These are phyloP conservation scores for Cyclotella atomus DNA, from an alignment of 108 stramenopile genomes.

Conservation along the genomic window DNA sequence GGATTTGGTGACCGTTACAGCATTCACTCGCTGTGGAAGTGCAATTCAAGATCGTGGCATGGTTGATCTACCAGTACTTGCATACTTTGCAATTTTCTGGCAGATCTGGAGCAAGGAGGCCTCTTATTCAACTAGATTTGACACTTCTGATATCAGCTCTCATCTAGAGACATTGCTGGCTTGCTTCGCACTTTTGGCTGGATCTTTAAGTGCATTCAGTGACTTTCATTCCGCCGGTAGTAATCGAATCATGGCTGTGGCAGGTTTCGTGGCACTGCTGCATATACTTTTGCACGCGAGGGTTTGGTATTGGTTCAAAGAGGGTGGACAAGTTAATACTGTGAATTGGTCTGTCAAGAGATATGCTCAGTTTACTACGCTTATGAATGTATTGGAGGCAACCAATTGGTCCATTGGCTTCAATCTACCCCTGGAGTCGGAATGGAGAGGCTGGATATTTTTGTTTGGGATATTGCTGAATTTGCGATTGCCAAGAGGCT, in stretches of 20 bases:
- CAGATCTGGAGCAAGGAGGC: constrained; percentile 83
- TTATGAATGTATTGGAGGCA: constrained; percentile 61
- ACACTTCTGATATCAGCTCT: constrained; percentile 81
- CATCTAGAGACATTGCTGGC: constrained; percentile 67
- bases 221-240: constrained; percentile 65
- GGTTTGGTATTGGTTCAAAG: constrained; percentile 63
- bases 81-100: constrained; percentile 89
- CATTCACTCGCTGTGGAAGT: constrained; percentile 77
- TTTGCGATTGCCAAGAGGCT: constrained; percentile 67
- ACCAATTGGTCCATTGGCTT: constrained; percentile 66
- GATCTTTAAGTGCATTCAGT: constrained; percentile 59
- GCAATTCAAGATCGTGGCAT: constrained; percentile 65
- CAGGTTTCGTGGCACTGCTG: constrained; percentile 66
- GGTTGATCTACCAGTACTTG: constrained; percentile 52
- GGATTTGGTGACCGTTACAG: constrained; percentile 79
- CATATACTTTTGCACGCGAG: constrained; percentile 66
- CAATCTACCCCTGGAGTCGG: constrained; percentile 27
- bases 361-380: constrained; percentile 67
- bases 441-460: constrained; percentile 61
- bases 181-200: constrained; percentile 83
- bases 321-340: constrained; percentile 33
- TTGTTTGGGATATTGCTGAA: constrained; percentile 58
- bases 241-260: constrained; percentile 75
- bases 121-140: constrained; percentile 75
- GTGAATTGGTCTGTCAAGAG: constrained; percentile 55